Conservation (phyloP, 2,329 filamentous ascomycete genomes). For the Cladophialophora immunda region DNA sequence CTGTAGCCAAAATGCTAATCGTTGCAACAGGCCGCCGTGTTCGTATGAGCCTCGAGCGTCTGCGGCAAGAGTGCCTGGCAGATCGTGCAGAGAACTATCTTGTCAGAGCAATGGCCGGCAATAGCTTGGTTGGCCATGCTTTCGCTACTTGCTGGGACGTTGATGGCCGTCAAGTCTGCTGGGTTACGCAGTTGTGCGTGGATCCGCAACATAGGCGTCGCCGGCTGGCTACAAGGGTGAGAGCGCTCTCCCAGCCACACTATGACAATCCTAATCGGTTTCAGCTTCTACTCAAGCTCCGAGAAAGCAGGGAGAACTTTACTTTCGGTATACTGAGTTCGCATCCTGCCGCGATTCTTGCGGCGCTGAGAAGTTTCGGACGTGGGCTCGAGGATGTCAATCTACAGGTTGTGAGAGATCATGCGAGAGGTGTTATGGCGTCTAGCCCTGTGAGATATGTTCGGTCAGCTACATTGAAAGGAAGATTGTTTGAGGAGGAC, state of each 20-base stretch:
- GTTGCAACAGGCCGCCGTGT: neutral
- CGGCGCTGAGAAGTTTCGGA: conserved; percentile 15
- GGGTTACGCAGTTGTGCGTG: conserved; percentile 22
- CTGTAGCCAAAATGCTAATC: neutral
- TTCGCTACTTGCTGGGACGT: conserved; percentile 10
- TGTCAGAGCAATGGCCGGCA: neutral
- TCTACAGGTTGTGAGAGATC: neutral
- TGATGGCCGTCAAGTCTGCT: conserved; percentile 12
- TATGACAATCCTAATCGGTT: neutral
- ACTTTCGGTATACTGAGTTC: conserved; percentile 16
- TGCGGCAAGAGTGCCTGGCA: neutral
- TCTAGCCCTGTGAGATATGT: conserved; percentile 20
- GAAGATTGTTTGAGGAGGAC: conserved; percentile 9
- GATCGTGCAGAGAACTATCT: neutral
- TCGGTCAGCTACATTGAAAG: conserved; percentile 6
- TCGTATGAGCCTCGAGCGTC: neutral
- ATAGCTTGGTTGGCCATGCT: neutral
- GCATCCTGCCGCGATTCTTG: conserved; percentile 17
- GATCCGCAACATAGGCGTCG: conserved; percentile 12
- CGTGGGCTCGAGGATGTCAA: conserved; percentile 10
- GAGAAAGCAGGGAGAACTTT: conserved; percentile 1
- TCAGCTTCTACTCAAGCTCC: neutral
- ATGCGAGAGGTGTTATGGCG: conserved; percentile 12
- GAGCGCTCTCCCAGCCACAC: neutral
- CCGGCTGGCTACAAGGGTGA: conserved; percentile 16